Base-by-base conservation (phyloP, 2,329 filamentous ascomycete species). In the Colletotrichum lentis region DNA sequence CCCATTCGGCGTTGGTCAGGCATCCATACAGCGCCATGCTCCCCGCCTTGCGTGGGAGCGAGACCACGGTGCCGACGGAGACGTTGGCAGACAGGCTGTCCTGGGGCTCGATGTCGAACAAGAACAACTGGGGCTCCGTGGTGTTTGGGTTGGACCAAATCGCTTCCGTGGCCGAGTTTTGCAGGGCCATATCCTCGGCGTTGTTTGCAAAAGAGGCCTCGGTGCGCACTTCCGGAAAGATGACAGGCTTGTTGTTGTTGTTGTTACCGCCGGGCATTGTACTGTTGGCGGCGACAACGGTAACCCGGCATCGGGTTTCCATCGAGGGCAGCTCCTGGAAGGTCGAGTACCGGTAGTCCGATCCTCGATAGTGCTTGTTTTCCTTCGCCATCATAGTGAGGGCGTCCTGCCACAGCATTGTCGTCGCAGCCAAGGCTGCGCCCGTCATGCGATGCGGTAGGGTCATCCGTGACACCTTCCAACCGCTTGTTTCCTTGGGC, bases 391-490 rank as follows among this genome's bases (percentile, higher is more conserved):
- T 55, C 35, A 55, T 20, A 12, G n/a, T 55, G 20, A 55, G 52
- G 3, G 52, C 52, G 31, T 55, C 52, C 52, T 41, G 52, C 54
- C 54, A 56, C 7, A 56, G 54, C 39, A 44, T 44, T 22, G 39
- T 44, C 14, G 54, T 44, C 22, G 37, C 54, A 5, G 37, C 39
- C 20, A 56, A 22, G n/a, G 22, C 20, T 14, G 37, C 54, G 7
- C 39, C 39, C 54, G 54, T 56, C 10, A 44, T 39, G 18, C 54
- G 37, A 44, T 56, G 54, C 14, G 54, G 54, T 7, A 44, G n/a
- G 37, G 39, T 56, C 54, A 56, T 27, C 6, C 54, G 37, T 14
- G 54, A 56, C 37, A 24, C 54, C 16, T 27, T 18, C 52, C 52
- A 55, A 12, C 52, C 52, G 31, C 52, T 27, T 11, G 31, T 5